Evolutionary conservation across 2,329 filamentous ascomycete genomes (phyloP), one percentile per base, ranked within the genome.

Genomic region (Xylariaceae sp.): DNA sequence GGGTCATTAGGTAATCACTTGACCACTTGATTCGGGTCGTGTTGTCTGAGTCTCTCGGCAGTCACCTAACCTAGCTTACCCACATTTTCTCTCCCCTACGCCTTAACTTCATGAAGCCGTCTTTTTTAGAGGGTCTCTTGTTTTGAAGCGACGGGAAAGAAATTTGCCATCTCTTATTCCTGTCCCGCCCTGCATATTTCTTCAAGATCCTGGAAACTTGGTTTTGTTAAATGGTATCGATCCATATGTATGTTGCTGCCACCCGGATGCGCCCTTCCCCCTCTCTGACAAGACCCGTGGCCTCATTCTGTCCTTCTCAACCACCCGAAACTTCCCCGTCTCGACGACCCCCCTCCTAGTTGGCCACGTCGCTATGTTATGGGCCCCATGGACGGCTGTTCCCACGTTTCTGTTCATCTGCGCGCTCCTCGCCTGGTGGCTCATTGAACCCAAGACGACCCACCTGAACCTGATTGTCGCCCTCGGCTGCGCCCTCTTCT

Each of bases 311-410:
- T 37, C 26, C 36, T 40, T 23, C 19, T 29, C 30, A 26, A 36
- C 21, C 21, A 11, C 11, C 39, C 38, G 27, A 21, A 33, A 23
- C 16, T 30, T 11, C 15, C n/a, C 31, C 27, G 32, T 32, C 41
- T 15, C 24, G 38, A 40, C 36, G 24, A 14, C 33, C 31, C 23
- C 43, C 39, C 38, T 34, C 40, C 38, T 34, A 50, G 51, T 50
- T 52, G 55, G 55, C 49, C 55, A 60, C 54, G 58, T 50, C 67
- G 67, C 61, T 63, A 70, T 70, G 67, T 68, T 64, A 70, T 70
- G 67, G 67, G 65, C 59, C 62, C 63, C 64, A 64, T 68, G 62
- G 65, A 62, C 66, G 56, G 59, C 59, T 59, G 61, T 68, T 56
- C 63, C 66, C 49, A 65, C 65, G 47, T 53, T 69, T 51, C 61